phyloP scores from a whole-genome alignment of 805 yeast species.

The Candida anglica region DNA sequence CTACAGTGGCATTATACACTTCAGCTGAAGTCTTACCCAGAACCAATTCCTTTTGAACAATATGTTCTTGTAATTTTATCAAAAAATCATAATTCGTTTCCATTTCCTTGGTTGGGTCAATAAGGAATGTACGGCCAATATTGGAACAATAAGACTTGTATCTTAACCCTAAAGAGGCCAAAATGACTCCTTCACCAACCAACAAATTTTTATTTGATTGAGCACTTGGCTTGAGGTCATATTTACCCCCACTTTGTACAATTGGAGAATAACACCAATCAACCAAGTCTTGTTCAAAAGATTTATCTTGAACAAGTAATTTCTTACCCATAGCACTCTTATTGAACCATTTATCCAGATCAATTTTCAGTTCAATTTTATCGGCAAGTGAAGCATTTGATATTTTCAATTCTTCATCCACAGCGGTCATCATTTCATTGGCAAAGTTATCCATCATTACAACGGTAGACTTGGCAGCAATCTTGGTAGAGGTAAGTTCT shows the following conservation, averaged over 20 bases:
- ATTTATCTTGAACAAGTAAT: slow-evolving; percentile 39
- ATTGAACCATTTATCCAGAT: slow-evolving; percentile 62
- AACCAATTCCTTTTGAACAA: slow-evolving; percentile 51
- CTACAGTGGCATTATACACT: slow-evolving; percentile 62
- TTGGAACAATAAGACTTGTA: slow-evolving; percentile 88
- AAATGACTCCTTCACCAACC: slow-evolving; percentile 69
- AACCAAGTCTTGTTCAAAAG: slow-evolving; percentile 64
- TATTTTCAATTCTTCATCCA: slow-evolving; percentile 81
- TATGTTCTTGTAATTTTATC: slow-evolving; percentile 62
- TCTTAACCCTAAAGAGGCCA: slow-evolving; percentile 80
- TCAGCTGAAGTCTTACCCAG: slow-evolving; percentile 67
- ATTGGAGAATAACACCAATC: slow-evolving; percentile 96
- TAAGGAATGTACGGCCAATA: slow-evolving; percentile 80
- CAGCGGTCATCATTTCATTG: slow-evolving; percentile 80
- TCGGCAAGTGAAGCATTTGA: slow-evolving; percentile 72
- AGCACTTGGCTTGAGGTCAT: slow-evolving; percentile 81
- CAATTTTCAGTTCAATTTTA: slow-evolving; percentile 75
- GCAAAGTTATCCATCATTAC: slow-evolving; percentile 79
- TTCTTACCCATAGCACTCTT: slow-evolving; percentile 49
- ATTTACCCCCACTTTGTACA: slow-evolving; percentile 82
- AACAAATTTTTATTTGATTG: slow-evolving; percentile 63
- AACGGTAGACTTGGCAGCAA: slow-evolving; percentile 74
- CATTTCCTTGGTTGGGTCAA: slow-evolving; percentile 81
- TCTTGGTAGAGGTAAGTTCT: slow-evolving; percentile 60
- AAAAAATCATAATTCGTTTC: slow-evolving; percentile 77